A percentile compares a stretch with the other conserved stretches of the same genome.
phyloP scores from a whole-genome alignment of 169 alveolate genomes.

The Eimeria sp. region DNA sequence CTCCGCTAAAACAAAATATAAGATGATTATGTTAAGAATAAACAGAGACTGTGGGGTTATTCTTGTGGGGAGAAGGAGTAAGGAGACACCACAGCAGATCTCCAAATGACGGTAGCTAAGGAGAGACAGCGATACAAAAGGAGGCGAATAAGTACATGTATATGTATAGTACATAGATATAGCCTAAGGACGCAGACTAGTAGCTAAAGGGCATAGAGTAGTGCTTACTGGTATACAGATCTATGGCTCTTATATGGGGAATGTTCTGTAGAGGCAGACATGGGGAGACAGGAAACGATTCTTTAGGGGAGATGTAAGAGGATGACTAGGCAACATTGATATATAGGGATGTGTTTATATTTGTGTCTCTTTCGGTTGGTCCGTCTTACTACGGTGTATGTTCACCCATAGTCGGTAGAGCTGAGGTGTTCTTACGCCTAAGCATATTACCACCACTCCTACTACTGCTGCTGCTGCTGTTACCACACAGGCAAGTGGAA shows the following conservation, averaged over 20 bases:
- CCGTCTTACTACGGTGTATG: too few relatives aligned
- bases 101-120: too few relatives aligned
- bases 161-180: too few relatives aligned
- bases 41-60: too few relatives aligned
- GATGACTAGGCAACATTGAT: neutral
- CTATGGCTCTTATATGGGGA: too few relatives aligned
- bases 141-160: too few relatives aligned
- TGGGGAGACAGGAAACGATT: neutral
- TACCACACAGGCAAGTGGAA: neutral
- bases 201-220: neutral
- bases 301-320: neutral
- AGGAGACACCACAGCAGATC: too few relatives aligned
- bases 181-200: neutral
- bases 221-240: neutral
- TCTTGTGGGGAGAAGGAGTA: too few relatives aligned
- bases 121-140: too few relatives aligned
- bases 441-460: neutral
- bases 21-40: too few relatives aligned
- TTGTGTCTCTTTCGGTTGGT: neutral
- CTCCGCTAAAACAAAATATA: too few relatives aligned
- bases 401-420: too few relatives aligned
- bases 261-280: neutral
- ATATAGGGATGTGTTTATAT: neutral
- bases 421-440: neutral
- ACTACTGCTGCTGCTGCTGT: neutral